Evolutionary conservation across 371 early-diverging fungal species (phyloP).

Genomic region (Lichtheimia hyalospora): DNA sequence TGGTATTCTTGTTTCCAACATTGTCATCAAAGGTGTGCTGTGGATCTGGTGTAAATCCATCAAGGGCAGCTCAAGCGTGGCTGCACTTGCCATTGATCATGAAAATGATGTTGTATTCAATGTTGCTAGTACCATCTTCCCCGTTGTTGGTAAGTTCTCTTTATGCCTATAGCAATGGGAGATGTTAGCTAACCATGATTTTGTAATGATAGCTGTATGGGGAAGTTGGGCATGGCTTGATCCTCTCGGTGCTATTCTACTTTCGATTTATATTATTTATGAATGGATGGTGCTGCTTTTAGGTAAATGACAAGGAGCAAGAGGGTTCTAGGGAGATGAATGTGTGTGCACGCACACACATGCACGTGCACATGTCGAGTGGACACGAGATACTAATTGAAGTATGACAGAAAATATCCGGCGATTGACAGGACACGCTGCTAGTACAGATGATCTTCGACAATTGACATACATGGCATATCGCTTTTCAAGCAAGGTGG

Average conservation of each 20-base stretch:
- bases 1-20: slow-evolving; percentile 38
- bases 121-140: slow-evolving; percentile 56
- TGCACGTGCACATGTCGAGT: neutral
- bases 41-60: slow-evolving; percentile 63
- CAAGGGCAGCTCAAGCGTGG: slow-evolving; percentile 59
- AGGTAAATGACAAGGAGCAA: slow-evolving; percentile 30
- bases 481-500: slow-evolving; percentile 55
- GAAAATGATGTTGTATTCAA: slow-evolving; percentile 67
- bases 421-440: slow-evolving; percentile 59
- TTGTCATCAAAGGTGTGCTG: slow-evolving; percentile 49
- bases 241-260: slow-evolving; percentile 57
- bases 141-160: slow-evolving; percentile 39
- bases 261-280: slow-evolving; percentile 60
- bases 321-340: too few relatives aligned
- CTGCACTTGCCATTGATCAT: slow-evolving; percentile 64
- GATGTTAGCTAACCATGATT: neutral
- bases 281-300: slow-evolving; percentile 60
- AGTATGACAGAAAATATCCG: slow-evolving; percentile 49
- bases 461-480: slow-evolving; percentile 68
- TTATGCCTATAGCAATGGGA: too few relatives aligned
- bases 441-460: slow-evolving; percentile 54
- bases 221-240: slow-evolving; percentile 53
- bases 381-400: neutral
- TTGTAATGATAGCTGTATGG: slow-evolving; percentile 20
- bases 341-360: neutral